Conservation (phyloP, 768 basidiomycete genomes). For the Chlorophyllum brunneum region DNA sequence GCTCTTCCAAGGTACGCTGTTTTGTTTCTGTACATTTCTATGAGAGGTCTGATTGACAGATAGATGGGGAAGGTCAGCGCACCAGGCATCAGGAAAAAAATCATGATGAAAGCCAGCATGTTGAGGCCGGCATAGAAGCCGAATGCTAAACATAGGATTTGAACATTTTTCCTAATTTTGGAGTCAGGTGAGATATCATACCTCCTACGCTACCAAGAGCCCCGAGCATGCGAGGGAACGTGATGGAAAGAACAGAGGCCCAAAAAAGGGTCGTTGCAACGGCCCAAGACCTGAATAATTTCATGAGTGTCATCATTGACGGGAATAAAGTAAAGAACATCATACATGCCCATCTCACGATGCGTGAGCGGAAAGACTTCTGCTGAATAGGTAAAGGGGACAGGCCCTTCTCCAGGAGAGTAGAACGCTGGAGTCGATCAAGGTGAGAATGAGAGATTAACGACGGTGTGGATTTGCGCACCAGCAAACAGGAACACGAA, state of each 20-base stretch:
- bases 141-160: conserved; percentile 32
- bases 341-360: conserved; percentile 59
- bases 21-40: conserved; percentile 38
- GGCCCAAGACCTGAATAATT: conserved; percentile 44
- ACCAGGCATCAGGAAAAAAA: conserved; percentile 55
- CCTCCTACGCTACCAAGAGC: conserved; percentile 38
- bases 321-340: conserved; percentile 17
- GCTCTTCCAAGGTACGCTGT: conserved; percentile 48
- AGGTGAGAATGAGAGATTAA: neutral
- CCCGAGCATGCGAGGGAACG: conserved; percentile 54
- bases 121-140: conserved; percentile 55
- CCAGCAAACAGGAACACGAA: conserved; percentile 43
- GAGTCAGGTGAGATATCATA: conserved; percentile 13
- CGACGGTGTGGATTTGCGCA: conserved; percentile 7
- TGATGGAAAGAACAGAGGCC: conserved; percentile 51
- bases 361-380: conserved; percentile 88
- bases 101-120: conserved; percentile 47
- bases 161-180: neutral
- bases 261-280: conserved; percentile 49
- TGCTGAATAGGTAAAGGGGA: conserved; percentile 88
- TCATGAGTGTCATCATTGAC: conserved; percentile 22
- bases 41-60: conserved; percentile 1
- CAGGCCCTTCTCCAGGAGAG: conserved; percentile 85
- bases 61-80: conserved; percentile 15
- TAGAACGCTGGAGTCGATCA: conserved; percentile 46